A percentile compares a stretch with the other conserved stretches of the same genome.
These are phyloP conservation scores for Chalciporus chontae DNA, from an alignment of 768 basidiomycete species.

Conservation along the genomic window DNA sequence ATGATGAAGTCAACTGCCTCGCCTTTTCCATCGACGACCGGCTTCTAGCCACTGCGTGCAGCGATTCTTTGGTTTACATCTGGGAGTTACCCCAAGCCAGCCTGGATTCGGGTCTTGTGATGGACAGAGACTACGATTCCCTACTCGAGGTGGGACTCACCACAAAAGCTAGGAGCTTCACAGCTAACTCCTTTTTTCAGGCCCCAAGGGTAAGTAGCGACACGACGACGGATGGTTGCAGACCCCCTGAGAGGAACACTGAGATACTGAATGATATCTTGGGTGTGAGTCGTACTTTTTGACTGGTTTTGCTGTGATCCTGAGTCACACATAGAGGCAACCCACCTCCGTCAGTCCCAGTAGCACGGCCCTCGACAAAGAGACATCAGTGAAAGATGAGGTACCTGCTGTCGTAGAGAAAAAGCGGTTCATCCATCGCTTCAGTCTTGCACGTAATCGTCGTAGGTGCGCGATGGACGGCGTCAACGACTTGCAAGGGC, in stretches of 20 bases:
- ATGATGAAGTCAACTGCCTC: conserved; percentile 27
- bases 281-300: conserved; percentile 11
- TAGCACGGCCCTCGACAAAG: conserved; percentile 8
- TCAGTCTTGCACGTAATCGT: conserved; percentile 4
- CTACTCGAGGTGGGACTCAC: conserved; percentile 23
- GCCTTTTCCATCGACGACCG: conserved; percentile 30
- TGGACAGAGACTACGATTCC: conserved; percentile 22
- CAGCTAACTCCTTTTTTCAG: conserved; percentile 11
- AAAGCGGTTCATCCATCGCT: conserved; percentile 5
- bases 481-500: conserved; percentile 7
- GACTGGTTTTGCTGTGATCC: neutral
- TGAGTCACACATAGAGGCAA: conserved; percentile 12
- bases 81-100: conserved; percentile 30
- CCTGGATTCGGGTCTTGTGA: conserved; percentile 28
- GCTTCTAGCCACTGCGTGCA: conserved; percentile 31
- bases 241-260: neutral
- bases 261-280: conserved; percentile 15
- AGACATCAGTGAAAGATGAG: neutral
- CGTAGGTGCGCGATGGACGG: neutral
- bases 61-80: conserved; percentile 26
- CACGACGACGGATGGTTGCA: neutral
- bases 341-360: neutral
- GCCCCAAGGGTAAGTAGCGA: conserved; percentile 2
- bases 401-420: conserved; percentile 5
- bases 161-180: neutral